Percentiles rank a stretch among this genome's conserved stretches.
Conservation (phyloP, 1,284 basidiomycete species). For the Ganoderma lingzhi region DNA sequence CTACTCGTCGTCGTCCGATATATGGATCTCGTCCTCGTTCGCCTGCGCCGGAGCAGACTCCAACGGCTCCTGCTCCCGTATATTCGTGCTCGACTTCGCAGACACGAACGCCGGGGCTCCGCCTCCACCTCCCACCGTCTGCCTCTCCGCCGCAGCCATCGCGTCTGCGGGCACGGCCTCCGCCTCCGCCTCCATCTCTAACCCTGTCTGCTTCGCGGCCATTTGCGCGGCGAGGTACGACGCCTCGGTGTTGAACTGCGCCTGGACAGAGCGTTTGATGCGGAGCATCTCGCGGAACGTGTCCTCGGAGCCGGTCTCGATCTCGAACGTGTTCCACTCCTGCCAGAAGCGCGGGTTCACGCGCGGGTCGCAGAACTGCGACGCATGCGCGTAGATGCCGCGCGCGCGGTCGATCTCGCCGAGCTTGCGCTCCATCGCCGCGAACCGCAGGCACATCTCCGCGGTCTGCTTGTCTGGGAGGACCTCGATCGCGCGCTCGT, state of each 20-base stretch:
- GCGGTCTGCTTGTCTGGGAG: constrained; percentile 95
- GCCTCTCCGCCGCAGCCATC: constrained; percentile 71
- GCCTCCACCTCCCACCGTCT: constrained; percentile 39
- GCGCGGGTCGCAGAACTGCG: constrained; percentile 98
- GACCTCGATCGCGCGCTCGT: constrained; percentile 94
- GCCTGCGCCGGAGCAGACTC: constrained; percentile 43
- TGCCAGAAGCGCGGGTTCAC: constrained; percentile 92
- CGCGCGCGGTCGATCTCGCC: constrained; percentile 98
- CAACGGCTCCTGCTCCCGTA: constrained; percentile 36
- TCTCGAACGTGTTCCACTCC: constrained; percentile 98
- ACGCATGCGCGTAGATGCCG: constrained; percentile 96
- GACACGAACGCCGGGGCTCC: constrained; percentile 48
- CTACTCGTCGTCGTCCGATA: constrained; percentile 81
- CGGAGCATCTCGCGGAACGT: constrained; percentile 99
- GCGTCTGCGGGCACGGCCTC: constrained; percentile 64
- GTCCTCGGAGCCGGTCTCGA: constrained; percentile 97
- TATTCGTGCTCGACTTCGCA: constrained; percentile 41
- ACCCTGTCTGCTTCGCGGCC: constrained; percentile 67
- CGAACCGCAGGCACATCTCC: constrained; percentile 98
- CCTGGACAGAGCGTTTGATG: constrained; percentile 98
- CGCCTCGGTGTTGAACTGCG: constrained; percentile 97
- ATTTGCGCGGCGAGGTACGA: constrained; percentile 89
- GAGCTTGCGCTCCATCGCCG: constrained; percentile 94
- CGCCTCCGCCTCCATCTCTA: constrained; percentile 60
- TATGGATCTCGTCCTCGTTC: constrained; percentile 85